phyloP scores from a whole-genome alignment of 2,329 filamentous ascomycete genomes.

The Drechslerella dactyloides region DNA sequence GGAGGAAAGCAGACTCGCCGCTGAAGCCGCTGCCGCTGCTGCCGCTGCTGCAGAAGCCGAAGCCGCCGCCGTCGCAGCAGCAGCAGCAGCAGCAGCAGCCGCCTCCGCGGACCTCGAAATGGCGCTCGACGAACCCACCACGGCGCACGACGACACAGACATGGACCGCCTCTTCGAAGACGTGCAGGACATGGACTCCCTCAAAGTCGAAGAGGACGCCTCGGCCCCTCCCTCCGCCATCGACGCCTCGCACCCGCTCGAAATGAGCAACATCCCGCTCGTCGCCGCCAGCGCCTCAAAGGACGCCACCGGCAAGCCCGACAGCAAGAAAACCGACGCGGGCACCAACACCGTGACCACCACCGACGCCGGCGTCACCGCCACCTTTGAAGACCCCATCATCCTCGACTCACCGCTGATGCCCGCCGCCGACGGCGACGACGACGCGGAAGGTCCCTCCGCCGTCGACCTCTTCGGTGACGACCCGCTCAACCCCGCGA shows the following conservation, averaged over 20 bases:
- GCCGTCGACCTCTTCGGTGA: slow-evolving; percentile 42
- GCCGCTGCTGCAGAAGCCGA: slow-evolving; percentile 9
- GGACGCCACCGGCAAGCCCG: neutral
- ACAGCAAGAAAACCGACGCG: neutral
- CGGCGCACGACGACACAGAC: slow-evolving; percentile 22
- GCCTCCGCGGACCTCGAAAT: slow-evolving; percentile 28
- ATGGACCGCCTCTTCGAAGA: slow-evolving; percentile 39
- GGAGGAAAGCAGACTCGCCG: slow-evolving; percentile 4
- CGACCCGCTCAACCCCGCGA: slow-evolving; percentile 27
- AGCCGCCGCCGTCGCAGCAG: neutral
- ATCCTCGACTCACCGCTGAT: slow-evolving; percentile 40
- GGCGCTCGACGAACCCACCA: slow-evolving; percentile 25
- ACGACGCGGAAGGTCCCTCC: slow-evolving; percentile 11
- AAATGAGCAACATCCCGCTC: slow-evolving; percentile 41
- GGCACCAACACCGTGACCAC: neutral
- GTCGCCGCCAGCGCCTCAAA: slow-evolving; percentile 31
- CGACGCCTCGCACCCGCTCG: slow-evolving; percentile 19
- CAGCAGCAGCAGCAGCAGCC: neutral
- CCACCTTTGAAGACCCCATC: slow-evolving; percentile 35
- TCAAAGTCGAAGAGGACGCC: slow-evolving; percentile 28
- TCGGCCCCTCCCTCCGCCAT: neutral
- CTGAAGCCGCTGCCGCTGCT: slow-evolving; percentile 19
- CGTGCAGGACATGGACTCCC: slow-evolving; percentile 23
- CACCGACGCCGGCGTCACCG: slow-evolving; percentile 13
- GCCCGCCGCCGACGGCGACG: slow-evolving; percentile 14